Conservation (phyloP, 1,284 basidiomycete species). For the Cutaneotrichosporon cyanovorans region DNA sequence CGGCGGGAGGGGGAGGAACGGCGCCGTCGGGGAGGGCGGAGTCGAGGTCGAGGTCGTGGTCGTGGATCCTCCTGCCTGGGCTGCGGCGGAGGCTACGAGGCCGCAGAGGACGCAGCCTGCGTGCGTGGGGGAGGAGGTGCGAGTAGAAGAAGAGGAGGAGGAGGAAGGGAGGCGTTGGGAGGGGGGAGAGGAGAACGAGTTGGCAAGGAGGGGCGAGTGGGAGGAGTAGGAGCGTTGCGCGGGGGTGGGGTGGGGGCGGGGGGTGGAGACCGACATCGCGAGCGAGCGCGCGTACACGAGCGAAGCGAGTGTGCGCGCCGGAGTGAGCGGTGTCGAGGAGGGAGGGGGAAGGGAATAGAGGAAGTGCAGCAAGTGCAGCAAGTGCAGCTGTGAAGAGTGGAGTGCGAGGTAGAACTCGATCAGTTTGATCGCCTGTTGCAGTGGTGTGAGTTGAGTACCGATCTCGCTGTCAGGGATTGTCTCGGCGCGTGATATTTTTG, state of each 20-base stretch:
- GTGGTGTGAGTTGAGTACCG: too few species aligned
- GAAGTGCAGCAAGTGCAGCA: too few species aligned
- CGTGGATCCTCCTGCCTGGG: slow-evolving; percentile 1
- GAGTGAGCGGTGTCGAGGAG: too few species aligned
- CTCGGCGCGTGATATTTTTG: too few species aligned
- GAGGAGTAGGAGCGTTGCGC: background rate
- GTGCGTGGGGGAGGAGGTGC: background rate
- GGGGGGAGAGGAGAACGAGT: background rate
- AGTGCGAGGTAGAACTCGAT: too few species aligned
- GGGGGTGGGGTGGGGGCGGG: background rate
- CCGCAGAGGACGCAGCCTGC: slow-evolving; percentile 34
- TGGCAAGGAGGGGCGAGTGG: background rate
- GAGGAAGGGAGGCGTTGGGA: background rate
- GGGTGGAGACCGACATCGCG: background rate
- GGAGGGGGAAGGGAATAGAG: too few species aligned
- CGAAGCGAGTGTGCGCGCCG: too few species aligned
- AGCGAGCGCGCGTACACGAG: too few species aligned
- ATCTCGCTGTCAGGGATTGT: too few species aligned
- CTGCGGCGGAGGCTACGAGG: slow-evolving; percentile 19
- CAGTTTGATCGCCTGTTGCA: too few species aligned
- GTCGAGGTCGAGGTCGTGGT: slow-evolving; percentile 1
- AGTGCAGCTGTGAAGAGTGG: too few species aligned
- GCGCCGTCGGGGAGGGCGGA: slow-evolving; percentile 3
- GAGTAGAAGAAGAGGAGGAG: background rate
- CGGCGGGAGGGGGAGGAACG: slow-evolving; percentile 8